Evolutionary conservation across 2,329 filamentous ascomycete genomes (phyloP), one percentile per base, ranked within the genome.

Genomic region (Alternaria sp.): DNA sequence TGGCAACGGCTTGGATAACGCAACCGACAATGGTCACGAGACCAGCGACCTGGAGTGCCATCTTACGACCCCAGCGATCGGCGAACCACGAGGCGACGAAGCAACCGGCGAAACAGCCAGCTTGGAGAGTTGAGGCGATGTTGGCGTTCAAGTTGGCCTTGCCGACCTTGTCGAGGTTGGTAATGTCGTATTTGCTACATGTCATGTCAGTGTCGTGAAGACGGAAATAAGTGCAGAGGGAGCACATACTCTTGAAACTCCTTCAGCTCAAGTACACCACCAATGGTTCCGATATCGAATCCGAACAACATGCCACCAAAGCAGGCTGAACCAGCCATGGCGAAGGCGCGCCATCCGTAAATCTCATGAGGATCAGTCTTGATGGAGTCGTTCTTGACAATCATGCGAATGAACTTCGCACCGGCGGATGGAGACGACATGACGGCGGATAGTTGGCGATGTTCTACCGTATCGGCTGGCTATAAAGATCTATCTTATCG

Each of bases 331-430:
- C 83, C 87, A 50, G 87, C 88, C 66, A 90, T 81, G 58, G 84
- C 84, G 65, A 89, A 87, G 28, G 90, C 87, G 57, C 89, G 85
- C 89, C 89, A 91, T 71, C 88, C 88, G 78, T 91, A 91, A 60
- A 91, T 88, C 74, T 90, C 85, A 20, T 84, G 82, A 18, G 89
- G 89, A 72, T 92, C 89, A 36, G 81, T 78, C 72, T 85, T 88
- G 86, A 92, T 91, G 45, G 90, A 87, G 75, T 92, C 88, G 81
- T 92, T 92, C 78, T 86, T 86, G 68, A 90, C 84, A 71, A 90
- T 81, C 68, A 79, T 80, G 68, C 82, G 82, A 57, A 90, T 82
- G 66, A 89, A 74, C 34, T 66, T 67, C 44, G 75, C 75, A 27
- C 75, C 75, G 34, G 61, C 44, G 45, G 70, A 63, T 32, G 58